Base-by-base conservation (phyloP, 2,329 filamentous ascomycete species). In the Curvularia lunata region DNA sequence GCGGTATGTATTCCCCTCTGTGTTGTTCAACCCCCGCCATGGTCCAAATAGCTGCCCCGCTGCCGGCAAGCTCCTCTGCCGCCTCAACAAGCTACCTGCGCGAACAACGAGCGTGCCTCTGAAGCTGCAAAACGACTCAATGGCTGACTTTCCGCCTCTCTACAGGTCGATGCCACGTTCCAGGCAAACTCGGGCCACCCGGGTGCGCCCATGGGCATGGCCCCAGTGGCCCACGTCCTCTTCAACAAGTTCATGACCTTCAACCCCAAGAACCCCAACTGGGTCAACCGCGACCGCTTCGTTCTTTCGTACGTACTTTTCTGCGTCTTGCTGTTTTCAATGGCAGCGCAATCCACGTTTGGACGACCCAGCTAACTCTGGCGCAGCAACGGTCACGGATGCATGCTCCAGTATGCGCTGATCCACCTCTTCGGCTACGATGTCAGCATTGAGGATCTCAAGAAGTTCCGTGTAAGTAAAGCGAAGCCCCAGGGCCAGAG, bases 201-300 rank as follows among this genome's bases (percentile, higher is more conserved):
- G 75, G 95, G 95, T 86, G 95, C 95, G 80, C 95, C 95, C 75
- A 99, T 99, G 95, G 88, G 87, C 77, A 86, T 98, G 91, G 95
- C 95, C 76, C 94, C 95, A 63, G 88, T 93, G 76, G 89, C 95
- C 80, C 95, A 98, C 86, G 92, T 98, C 75, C 88, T 99, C 67
- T 99, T 91, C 85, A 96, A 97, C 88, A 96, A 95, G 82, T 96
- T 97, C 86, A 92, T 99, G 92, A 96, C 83, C 80, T 99, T 97
- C 87, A 99, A 98, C 89, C 95, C 95, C 75, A 96, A 97, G 89
- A 97, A 97, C 87, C 91, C 95, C 72, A 85, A 92, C 67, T 99
- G 93, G 93, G 76, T 95, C 74, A 98, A 98, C 88, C 90, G 95
- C 77, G 95, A 99, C 83, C 91, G 95, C 80, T 99, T 99, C 77